A percentile compares a stretch with the other conserved stretches of the same genome.
phyloP scores from a whole-genome alignment of 2,329 filamentous ascomycete genomes.

The Knufia petricola region DNA sequence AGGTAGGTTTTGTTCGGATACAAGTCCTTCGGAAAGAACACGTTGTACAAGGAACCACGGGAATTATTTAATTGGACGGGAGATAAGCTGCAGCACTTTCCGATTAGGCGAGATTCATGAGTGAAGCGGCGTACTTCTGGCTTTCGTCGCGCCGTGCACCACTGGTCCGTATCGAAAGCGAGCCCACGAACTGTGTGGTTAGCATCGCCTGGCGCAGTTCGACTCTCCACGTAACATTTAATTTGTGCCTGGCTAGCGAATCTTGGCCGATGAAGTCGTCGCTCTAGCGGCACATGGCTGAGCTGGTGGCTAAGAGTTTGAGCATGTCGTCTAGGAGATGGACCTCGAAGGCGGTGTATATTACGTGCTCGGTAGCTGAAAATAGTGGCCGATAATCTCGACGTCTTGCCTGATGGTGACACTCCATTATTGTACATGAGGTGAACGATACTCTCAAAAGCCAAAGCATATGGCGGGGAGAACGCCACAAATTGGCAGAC shows the following conservation, averaged over 20 bases:
- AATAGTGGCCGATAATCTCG: constrained; percentile 1
- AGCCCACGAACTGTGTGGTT: not conserved
- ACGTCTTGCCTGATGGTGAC: not conserved
- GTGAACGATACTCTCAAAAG: not conserved
- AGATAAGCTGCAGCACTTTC: not conserved
- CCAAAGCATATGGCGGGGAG: too few species aligned
- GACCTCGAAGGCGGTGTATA: not conserved
- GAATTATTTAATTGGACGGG: not conserved
- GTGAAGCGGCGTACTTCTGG: not conserved
- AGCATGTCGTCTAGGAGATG: constrained; percentile 3
- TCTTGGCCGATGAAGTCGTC: not conserved
- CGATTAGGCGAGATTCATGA: not conserved
- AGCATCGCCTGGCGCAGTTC: not conserved
- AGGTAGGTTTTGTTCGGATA: too few species aligned
- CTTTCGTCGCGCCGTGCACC: not conserved
- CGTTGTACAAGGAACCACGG: not conserved
- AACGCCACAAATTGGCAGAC: too few species aligned
- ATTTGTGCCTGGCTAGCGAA: not conserved
- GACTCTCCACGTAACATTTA: not conserved
- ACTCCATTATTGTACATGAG: not conserved
- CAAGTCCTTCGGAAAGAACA: not conserved
- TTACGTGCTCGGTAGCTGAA: not conserved
- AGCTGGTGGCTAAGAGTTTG: too few species aligned
- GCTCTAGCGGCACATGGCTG: not conserved
- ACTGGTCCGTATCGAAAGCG: not conserved